Conservation (phyloP, 108 stramenopile genomes). For the Pseudonitzschia multiseries region DNA sequence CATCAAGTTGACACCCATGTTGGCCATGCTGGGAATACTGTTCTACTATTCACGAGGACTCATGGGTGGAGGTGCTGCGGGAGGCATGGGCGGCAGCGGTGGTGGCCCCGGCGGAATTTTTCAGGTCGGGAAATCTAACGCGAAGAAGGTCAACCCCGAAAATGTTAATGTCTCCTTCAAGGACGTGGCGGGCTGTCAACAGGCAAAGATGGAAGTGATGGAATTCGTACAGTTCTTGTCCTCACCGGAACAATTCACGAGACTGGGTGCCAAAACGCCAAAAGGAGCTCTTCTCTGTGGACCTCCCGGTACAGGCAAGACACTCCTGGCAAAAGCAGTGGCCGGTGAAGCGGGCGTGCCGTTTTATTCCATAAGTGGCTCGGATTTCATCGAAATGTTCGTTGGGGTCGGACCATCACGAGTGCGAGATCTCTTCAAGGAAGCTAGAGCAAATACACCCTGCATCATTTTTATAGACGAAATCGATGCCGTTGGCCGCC, state of each 20-base stretch:
- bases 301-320: conserved; percentile 97
- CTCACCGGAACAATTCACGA: conserved; percentile 71
- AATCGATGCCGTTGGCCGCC: conserved; percentile 95
- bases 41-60: conserved; percentile 81
- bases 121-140: conserved; percentile 72
- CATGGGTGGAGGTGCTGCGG: conserved; percentile 73
- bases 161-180: conserved; percentile 79
- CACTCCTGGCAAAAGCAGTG: conserved; percentile 95
- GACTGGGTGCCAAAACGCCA: conserved; percentile 92
- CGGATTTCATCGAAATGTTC: conserved; percentile 96
- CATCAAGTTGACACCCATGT: conserved; percentile 68
- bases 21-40: conserved; percentile 77
- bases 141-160: conserved; percentile 68
- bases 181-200: conserved; percentile 92
- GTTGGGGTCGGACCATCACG: conserved; percentile 94
- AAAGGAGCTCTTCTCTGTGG: conserved; percentile 91
- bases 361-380: conserved; percentile 90
- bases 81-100: conserved; percentile 63
- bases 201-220: conserved; percentile 94
- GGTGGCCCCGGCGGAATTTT: conserved; percentile 86
- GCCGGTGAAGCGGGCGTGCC: conserved; percentile 98
- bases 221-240: conserved; percentile 96
- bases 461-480: conserved; percentile 99
- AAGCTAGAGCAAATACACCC: conserved; percentile 87
- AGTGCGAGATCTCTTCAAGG: conserved; percentile 93